Base-by-base conservation (phyloP, 169 alveolate species). In the Amoebophrya sp. region DNA sequence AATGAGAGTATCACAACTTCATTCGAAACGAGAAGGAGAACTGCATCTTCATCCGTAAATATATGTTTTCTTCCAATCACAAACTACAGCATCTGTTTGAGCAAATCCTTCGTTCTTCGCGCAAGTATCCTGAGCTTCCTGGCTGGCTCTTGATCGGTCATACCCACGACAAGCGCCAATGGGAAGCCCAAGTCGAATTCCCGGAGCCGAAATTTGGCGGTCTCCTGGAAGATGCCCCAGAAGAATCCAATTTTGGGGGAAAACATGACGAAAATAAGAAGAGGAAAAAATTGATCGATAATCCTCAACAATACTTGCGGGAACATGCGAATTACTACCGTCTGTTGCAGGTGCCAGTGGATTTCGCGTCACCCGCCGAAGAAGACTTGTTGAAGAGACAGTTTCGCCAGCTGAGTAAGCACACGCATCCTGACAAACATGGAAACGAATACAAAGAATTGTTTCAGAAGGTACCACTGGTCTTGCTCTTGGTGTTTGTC, bases 161-260 rank as follows among this genome's bases (percentile, higher is more conserved):
- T 36, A 65, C 83, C 39, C 83, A 65, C 83, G 83, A 65, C 33
- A 65, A 65, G 83, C 83, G 83, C 39, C 12, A 65, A 36, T 65
- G 83, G 83, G 83, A 65, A 36, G 83, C 83, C 33, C 36, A 65
- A 18, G 33, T 26, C 2, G 83, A 65, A 36, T 65, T 6, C 33
- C 83, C 83, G 36, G 83, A 29, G 33, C 33, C 83, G 33, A 65
- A 65, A 65, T 65, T 65, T 65, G 83, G 83, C 83, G 83, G 83
- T 6, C 83, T 65, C 39, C 26, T 65, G 83, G 26, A 1, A 18
- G 33, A 65, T 36, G 83, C 2, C 2, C 2, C 18, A 18, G 83
- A 6, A 36, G 26, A 65, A 10, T 26, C 83, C 65, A 47, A 47
- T 47, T 47, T 47, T 47, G 65, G 18, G 29, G n/a, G n/a, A n/a